Evolutionary conservation across 1,284 basidiomycete genomes (phyloP).

Genomic region (Porogramme epimiltina): DNA sequence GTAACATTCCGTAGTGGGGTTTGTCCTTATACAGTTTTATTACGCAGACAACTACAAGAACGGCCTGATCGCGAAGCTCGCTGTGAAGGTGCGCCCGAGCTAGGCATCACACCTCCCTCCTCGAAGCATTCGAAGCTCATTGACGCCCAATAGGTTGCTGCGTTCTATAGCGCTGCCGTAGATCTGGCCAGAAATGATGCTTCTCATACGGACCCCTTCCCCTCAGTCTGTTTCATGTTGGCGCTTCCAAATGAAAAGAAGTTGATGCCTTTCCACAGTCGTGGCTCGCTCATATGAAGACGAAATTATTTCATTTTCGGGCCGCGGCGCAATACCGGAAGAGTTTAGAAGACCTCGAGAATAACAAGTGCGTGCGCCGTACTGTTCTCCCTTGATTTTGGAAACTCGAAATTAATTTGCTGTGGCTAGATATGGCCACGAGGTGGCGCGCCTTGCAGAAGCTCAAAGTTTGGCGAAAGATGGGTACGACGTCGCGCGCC

Average conservation of each 20-base stretch:
- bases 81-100: slow-evolving; percentile 53
- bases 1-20: slow-evolving; percentile 1
- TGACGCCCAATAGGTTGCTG: slow-evolving; percentile 52
- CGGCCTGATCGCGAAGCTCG: slow-evolving; percentile 84
- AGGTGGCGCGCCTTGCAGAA: slow-evolving; percentile 74
- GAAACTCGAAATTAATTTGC: too few relatives aligned
- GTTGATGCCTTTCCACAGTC: slow-evolving; percentile 44
- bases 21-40: not conserved
- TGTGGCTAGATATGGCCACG: slow-evolving; percentile 75
- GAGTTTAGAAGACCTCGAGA: slow-evolving; percentile 89
- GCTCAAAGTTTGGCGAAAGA: slow-evolving; percentile 74
- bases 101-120: too few relatives aligned
- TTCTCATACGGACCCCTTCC: slow-evolving; percentile 50
- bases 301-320: slow-evolving; percentile 86
- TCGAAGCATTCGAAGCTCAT: not conserved
- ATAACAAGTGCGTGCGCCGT: slow-evolving; percentile 55
- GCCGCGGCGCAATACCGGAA: slow-evolving; percentile 91
- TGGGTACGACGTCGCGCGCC: slow-evolving; percentile 72
- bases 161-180: slow-evolving; percentile 65
- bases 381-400: not conserved
- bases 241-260: not conserved
- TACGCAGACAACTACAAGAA: slow-evolving; percentile 75
- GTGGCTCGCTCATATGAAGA: slow-evolving; percentile 83
- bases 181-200: slow-evolving; percentile 52
- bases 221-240: slow-evolving; percentile 44